Evolutionary conservation across 805 yeast species (phyloP), one percentile per base, ranked within the genome.

Genomic region (Ogataea trehaloabstinens): DNA sequence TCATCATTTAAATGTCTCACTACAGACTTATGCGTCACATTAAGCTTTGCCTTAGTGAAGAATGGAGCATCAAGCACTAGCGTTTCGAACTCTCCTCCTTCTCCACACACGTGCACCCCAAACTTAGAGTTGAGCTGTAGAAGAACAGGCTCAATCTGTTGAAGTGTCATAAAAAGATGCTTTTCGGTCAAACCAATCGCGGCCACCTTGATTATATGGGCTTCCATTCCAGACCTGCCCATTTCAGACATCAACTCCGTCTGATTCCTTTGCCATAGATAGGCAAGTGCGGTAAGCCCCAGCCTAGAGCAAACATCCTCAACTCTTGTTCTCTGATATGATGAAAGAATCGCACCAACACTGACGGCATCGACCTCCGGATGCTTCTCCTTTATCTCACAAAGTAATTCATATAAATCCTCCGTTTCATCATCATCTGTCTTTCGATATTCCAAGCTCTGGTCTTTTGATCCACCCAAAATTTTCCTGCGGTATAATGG

Each of bases 31-130:
- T 70, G 64, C 1, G 50, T 58, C 13, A 84, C 61, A 6, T 61
- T 64, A 31, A 82, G 58, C 37, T 58, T 64, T 27, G 76, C 79
- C 32, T 74, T 67, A 22, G 64, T 65, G 64, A 91, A 93, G 44
- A 87, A 82, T 0, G 96, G 95, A 1, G 95, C 87, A 60, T 93
- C 96, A 20, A 93, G 67, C 2, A 91, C 98, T 49, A 91, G 66
- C 0, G 96, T 83, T 60, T 93, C 99, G 61, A 88, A 93, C 61
- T 93, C 99, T 1, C 99, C 99, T 24, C 99, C 99, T 67, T 93
- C 99, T 11, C 99, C 99, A 66, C 99, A 93, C 0, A 93, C 80
- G 59, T 91, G 96, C 11, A 90, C 85, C 2, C 90, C 95, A 62
- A 77, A 90, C 60, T 67, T 64, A 7, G 57, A 43, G 57, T 89